These are phyloP conservation scores for Purpureocillium lavendulum DNA, from an alignment of 2,329 filamentous ascomycete genomes.

Conservation along the genomic window DNA sequence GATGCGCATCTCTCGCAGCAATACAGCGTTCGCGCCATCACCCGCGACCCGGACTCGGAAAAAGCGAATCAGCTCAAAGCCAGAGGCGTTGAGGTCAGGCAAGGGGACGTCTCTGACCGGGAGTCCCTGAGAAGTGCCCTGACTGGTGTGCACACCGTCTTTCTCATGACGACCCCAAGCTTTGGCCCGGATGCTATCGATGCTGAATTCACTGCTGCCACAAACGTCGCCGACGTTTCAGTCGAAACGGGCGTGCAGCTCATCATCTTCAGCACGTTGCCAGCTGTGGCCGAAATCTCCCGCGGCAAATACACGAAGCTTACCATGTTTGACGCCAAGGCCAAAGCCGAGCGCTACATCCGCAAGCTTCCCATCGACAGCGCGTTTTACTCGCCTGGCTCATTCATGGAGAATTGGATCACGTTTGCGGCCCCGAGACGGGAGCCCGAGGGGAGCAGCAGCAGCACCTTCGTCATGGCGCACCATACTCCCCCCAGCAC, in stretches of 20 bases:
- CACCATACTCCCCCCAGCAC: slow-evolving; percentile 13
- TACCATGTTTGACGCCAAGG: slow-evolving; percentile 43
- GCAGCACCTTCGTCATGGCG: slow-evolving; percentile 14
- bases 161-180: slow-evolving; percentile 35
- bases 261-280: slow-evolving; percentile 31
- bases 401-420: slow-evolving; percentile 33
- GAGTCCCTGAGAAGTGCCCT: slow-evolving; percentile 31
- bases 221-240: slow-evolving; percentile 27
- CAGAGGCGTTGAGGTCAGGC: slow-evolving; percentile 21
- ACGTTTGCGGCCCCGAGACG: slow-evolving; percentile 18
- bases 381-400: slow-evolving; percentile 31
- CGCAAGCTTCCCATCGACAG: slow-evolving; percentile 33
- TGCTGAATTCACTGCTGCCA: slow-evolving; percentile 28
- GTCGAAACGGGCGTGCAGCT: slow-evolving; percentile 27
- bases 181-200: slow-evolving; percentile 24
- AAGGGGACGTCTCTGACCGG: slow-evolving; percentile 30
- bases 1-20: slow-evolving; percentile 33
- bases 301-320: slow-evolving; percentile 23
- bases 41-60: slow-evolving; percentile 30
- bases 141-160: slow-evolving; percentile 36
- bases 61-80: slow-evolving; percentile 20
- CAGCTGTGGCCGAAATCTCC: slow-evolving; percentile 22
- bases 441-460: slow-evolving; percentile 14
- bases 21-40: slow-evolving; percentile 41
- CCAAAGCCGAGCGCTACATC: slow-evolving; percentile 43